phyloP scores from a whole-genome alignment of 805 yeast species.

The Diddensiella santjacobensis region DNA sequence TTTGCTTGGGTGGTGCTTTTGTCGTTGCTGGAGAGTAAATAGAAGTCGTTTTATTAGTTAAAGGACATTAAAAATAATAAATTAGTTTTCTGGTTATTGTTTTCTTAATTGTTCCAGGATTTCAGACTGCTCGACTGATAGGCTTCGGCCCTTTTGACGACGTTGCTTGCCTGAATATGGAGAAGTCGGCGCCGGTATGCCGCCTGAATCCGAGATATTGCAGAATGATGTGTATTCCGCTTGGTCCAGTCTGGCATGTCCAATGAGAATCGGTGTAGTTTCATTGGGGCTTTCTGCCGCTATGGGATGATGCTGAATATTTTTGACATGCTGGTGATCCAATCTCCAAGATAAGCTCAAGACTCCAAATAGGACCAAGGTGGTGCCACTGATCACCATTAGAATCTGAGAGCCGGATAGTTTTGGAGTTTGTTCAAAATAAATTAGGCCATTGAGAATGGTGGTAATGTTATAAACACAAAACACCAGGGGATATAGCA shows the following conservation, averaged over 20 bases:
- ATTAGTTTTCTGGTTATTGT: constrained; percentile 8
- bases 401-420: constrained; percentile 36
- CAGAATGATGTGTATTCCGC: constrained; percentile 31
- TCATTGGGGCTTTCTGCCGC: constrained; percentile 4
- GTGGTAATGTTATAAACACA: constrained; percentile 74
- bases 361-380: constrained; percentile 53
- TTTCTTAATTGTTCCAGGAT: constrained; percentile 44
- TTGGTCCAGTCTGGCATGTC: neutral
- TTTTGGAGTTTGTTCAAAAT: constrained; percentile 48
- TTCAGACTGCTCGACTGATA: constrained; percentile 53
- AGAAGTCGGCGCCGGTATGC: constrained; percentile 22
- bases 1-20: constrained; percentile 80
- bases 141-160: constrained; percentile 32
- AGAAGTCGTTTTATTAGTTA: neutral
- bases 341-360: constrained; percentile 55
- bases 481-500: constrained; percentile 80
- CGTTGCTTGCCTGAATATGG: constrained; percentile 20
- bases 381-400: constrained; percentile 48
- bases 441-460: constrained; percentile 60
- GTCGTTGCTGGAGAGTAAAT: constrained; percentile 41
- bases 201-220: constrained; percentile 22
- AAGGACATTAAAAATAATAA: neutral
- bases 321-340: constrained; percentile 5
- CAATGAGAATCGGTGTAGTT: constrained; percentile 11
- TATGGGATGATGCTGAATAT: neutral